These are phyloP conservation scores for Wickerhamiella brachini DNA, from an alignment of 805 yeast species.

Conservation along the genomic window DNA sequence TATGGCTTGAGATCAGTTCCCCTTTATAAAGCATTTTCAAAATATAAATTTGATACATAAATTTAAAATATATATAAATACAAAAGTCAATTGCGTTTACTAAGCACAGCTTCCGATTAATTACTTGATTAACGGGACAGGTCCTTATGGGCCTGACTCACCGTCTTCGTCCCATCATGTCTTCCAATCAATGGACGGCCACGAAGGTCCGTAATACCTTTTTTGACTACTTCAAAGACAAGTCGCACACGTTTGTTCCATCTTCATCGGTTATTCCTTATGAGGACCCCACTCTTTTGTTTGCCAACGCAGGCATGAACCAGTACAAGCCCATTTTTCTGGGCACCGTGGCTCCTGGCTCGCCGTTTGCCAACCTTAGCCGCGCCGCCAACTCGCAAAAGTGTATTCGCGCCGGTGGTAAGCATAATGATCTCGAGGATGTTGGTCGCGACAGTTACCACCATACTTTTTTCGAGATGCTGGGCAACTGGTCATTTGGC, in stretches of 20 bases:
- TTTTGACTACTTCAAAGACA: slow-evolving; percentile 59
- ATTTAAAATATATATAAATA: no score
- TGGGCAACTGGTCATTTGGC: slow-evolving; percentile 99
- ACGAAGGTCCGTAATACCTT: slow-evolving; percentile 65
- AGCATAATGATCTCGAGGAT: slow-evolving; percentile 91
- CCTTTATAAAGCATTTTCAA: no score
- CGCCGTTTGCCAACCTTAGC: slow-evolving; percentile 69
- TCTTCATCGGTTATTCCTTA: slow-evolving; percentile 93
- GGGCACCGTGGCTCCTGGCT: slow-evolving; percentile 93
- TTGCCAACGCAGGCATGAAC: slow-evolving; percentile 99
- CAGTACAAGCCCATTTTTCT: slow-evolving; percentile 95
- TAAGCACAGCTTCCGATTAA: not conserved
- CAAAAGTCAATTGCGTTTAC: no score
- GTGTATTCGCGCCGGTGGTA: slow-evolving; percentile 99
- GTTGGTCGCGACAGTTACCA: slow-evolving; percentile 97
- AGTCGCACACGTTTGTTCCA: slow-evolving; percentile 68
- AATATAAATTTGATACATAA: no score
- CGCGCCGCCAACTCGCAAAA: slow-evolving; percentile 94
- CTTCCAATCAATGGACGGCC: slow-evolving; percentile 19
- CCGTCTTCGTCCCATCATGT: slow-evolving; percentile 1
- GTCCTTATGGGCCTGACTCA: not conserved
- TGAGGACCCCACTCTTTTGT: slow-evolving; percentile 92
- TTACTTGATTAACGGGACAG: no score
- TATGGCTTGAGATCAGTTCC: no score
- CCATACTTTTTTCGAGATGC: slow-evolving; percentile 97